phyloP scores from a whole-genome alignment of 139 green algal genomes.

The Picochlorum sp. region DNA sequence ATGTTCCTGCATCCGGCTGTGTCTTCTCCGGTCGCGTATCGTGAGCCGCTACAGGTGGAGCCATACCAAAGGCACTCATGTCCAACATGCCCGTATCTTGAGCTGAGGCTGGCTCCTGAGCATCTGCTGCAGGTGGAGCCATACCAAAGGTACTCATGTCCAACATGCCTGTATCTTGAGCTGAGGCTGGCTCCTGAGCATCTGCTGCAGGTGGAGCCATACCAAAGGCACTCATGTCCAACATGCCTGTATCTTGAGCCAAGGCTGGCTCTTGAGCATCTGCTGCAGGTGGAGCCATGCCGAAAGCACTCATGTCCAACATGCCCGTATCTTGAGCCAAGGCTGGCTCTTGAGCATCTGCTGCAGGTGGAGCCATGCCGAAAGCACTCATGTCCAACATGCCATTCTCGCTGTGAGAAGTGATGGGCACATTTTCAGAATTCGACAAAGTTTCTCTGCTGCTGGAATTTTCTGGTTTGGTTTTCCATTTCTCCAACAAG shows the following conservation, averaged over 20 bases:
- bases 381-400: too few species aligned
- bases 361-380: background rate
- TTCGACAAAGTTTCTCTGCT: too few species aligned
- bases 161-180: slow-evolving; percentile 21
- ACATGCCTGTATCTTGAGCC: slow-evolving; percentile 26
- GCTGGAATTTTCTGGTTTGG: too few species aligned
- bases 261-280: background rate
- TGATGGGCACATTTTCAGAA: too few species aligned
- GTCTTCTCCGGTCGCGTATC: background rate
- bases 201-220: background rate
- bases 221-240: slow-evolving; percentile 45
- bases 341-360: background rate
- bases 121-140: background rate
- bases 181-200: background rate
- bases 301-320: slow-evolving; percentile 10
- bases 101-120: slow-evolving; percentile 6
- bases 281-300: background rate
- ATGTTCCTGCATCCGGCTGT: background rate
- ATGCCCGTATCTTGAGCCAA: slow-evolving; percentile 26
- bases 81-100: slow-evolving; percentile 40
- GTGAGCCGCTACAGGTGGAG: background rate
- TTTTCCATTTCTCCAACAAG: too few species aligned
- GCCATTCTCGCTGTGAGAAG: too few species aligned
- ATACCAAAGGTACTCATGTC: slow-evolving; percentile 46
- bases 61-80: slow-evolving; percentile 36